These are phyloP conservation scores for Ogataea neopini DNA, from an alignment of 805 yeast genomes.

Conservation along the genomic window DNA sequence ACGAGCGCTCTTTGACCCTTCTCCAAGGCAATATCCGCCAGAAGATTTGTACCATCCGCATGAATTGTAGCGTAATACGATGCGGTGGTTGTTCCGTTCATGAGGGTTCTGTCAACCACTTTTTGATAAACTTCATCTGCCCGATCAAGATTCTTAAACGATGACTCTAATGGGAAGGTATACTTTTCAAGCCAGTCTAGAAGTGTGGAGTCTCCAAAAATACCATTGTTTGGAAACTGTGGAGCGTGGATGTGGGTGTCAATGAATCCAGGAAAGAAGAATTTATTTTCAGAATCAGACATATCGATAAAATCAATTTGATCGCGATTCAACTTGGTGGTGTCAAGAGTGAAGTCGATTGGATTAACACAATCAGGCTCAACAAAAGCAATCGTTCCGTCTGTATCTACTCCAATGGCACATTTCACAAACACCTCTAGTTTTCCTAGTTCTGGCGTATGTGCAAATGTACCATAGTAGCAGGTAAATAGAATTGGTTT, in stretches of 20 bases:
- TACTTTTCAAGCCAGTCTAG: conserved; percentile 86
- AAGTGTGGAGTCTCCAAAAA: conserved; percentile 82
- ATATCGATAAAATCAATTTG: conserved; percentile 36
- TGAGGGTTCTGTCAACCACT: conserved; percentile 69
- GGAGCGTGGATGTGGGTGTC: conserved; percentile 88
- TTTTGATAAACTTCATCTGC: conserved; percentile 66
- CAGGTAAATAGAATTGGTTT: conserved; percentile 36
- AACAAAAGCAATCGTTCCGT: conserved; percentile 53
- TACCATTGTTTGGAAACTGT: conserved; percentile 78
- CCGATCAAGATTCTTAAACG: conserved; percentile 50
- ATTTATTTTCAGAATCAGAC: conserved; percentile 43
- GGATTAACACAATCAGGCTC: conserved; percentile 21
- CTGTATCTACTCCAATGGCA: conserved; percentile 60
- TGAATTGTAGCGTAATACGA: conserved; percentile 91
- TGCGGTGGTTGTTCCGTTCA: conserved; percentile 88
- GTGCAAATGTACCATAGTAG: conserved; percentile 71
- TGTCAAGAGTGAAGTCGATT: conserved; percentile 8
- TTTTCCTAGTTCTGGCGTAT: conserved; percentile 61
- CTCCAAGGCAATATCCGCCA: conserved; percentile 68
- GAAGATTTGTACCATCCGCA: conserved; percentile 66
- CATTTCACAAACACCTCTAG: conserved; percentile 58
- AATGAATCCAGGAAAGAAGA: conserved; percentile 80
- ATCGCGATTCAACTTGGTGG: conserved; percentile 22
- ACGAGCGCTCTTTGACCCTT: conserved; percentile 85
- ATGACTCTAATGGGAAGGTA: conserved; percentile 86